A percentile compares a stretch with the other conserved stretches of the same genome.
Evolutionary conservation across 2,329 filamentous ascomycete species (phyloP).

Genomic region (Aspergillus texensis): DNA sequence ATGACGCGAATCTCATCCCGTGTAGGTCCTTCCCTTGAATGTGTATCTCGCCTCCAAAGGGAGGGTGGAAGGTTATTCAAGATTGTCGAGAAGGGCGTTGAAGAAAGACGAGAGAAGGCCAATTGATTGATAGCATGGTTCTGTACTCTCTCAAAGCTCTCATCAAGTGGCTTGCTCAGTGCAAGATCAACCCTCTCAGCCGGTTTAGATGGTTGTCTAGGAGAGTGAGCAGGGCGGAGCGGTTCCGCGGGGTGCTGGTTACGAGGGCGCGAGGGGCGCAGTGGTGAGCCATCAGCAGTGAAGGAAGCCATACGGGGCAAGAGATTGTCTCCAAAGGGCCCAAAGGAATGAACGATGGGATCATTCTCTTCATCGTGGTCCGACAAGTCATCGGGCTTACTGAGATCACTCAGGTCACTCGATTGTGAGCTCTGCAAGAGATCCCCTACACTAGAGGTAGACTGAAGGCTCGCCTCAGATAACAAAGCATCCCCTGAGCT

Average conservation of each 20-base stretch:
- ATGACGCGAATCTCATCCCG: conserved; percentile 68
- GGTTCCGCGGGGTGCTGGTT: conserved; percentile 33
- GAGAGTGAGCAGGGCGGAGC: conserved; percentile 37
- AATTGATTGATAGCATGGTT: conserved; percentile 96
- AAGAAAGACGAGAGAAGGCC: conserved; percentile 89
- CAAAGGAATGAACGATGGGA: conserved; percentile 87
- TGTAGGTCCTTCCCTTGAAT: conserved; percentile 52
- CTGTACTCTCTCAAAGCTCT: conserved; percentile 43
- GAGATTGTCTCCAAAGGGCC: conserved; percentile 83
- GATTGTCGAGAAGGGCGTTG: conserved; percentile 86
- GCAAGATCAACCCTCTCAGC: conserved; percentile 21
- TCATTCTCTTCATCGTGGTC: conserved; percentile 94
- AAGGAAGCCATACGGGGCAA: conserved; percentile 81
- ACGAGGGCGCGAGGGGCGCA: conserved; percentile 42
- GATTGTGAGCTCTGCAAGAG: conserved; percentile 36
- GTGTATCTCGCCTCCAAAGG: conserved; percentile 54
- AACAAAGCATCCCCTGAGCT: conserved; percentile 26
- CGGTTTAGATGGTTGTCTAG: conserved; percentile 29
- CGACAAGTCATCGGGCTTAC: conserved; percentile 65
- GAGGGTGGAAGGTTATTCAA: conserved; percentile 78
- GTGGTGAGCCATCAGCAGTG: conserved; percentile 66
- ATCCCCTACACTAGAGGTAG: conserved; percentile 34
- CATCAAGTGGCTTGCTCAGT: conserved; percentile 27
- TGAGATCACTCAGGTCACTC: conserved; percentile 37
- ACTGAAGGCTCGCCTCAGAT: conserved; percentile 37